These are phyloP conservation scores for Ceratocystis colombiana DNA, from an alignment of 2,329 filamentous ascomycete genomes.

Conservation along the genomic window DNA sequence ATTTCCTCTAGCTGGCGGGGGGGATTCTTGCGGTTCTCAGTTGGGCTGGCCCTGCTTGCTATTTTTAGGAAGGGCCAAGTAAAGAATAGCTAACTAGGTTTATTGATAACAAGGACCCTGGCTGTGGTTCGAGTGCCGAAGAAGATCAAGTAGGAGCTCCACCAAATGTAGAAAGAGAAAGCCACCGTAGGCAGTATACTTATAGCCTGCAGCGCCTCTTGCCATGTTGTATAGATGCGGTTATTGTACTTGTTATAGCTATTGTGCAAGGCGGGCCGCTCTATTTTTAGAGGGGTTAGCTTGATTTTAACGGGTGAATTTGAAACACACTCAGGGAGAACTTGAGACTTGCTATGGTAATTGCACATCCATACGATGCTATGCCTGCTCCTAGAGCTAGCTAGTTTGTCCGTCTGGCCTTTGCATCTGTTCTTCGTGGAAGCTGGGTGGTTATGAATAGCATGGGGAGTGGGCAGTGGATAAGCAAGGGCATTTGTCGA, in stretches of 20 bases:
- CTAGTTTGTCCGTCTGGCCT: too few relatives aligned
- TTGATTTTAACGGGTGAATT: neutral
- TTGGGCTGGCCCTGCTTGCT: neutral
- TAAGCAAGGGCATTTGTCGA: neutral
- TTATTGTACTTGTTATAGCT: neutral
- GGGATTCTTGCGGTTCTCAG: neutral
- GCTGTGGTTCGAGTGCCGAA: neutral
- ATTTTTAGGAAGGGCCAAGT: neutral
- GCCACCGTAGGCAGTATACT: neutral
- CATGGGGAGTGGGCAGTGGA: too few relatives aligned
- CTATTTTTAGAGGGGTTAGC: neutral
- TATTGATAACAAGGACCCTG: neutral
- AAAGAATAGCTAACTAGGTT: neutral
- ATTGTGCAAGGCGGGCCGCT: neutral
- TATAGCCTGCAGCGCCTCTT: too few relatives aligned
- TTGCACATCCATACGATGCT: neutral
- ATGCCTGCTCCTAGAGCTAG: neutral
- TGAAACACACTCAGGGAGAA: constrained; percentile 5
- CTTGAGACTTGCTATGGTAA: constrained; percentile 1
- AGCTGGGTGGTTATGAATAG: too few relatives aligned
- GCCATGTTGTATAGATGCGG: neutral
- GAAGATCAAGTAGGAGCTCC: neutral
- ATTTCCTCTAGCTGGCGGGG: too few relatives aligned
- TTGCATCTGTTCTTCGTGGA: too few relatives aligned
- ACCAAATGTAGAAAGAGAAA: neutral